A percentile compares a stretch with the other conserved stretches of the same genome.
Evolutionary conservation across 2,329 filamentous ascomycete species (phyloP).

Genomic region (Dactylellina haptotyla): DNA sequence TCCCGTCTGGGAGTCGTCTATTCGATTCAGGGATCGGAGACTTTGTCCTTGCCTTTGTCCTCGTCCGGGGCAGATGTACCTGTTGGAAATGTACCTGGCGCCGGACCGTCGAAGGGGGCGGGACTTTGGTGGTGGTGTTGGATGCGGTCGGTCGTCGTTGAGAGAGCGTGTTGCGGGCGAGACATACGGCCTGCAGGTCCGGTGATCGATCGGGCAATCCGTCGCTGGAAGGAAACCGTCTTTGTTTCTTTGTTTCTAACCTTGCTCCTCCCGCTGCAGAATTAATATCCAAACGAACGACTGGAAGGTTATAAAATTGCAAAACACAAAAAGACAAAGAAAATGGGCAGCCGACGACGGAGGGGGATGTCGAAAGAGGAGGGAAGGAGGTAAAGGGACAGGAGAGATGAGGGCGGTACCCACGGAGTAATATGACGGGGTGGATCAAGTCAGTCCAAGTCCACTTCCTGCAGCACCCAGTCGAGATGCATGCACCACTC

Average conservation of each 20-base stretch:
- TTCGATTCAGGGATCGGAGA: not conserved
- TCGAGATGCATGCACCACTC: constrained; percentile 6
- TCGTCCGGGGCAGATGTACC: no score
- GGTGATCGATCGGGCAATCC: constrained; percentile 27
- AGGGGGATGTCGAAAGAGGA: not conserved
- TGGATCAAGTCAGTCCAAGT: not conserved
- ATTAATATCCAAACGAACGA: constrained; percentile 12
- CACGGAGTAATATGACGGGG: constrained; percentile 43
- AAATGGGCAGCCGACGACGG: not conserved
- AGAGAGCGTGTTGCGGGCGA: constrained; percentile 21
- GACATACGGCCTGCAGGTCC: constrained; percentile 30
- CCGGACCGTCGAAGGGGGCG: not conserved
- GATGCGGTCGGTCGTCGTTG: not conserved
- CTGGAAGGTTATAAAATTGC: no score
- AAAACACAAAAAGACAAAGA: constrained; percentile 20
- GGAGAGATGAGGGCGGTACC: constrained; percentile 3
- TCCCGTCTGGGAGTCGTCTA: not conserved
- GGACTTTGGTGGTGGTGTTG: not conserved
- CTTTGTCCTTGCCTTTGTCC: not conserved
- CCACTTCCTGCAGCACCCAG: no score
- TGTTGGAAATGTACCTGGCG: no score
- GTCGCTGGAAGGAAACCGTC: constrained; percentile 41
- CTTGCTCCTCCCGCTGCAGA: no score
- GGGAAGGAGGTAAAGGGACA: not conserved
- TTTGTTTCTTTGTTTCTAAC: no score